A percentile compares a stretch with the other conserved stretches of the same genome.
These are phyloP conservation scores for Allodekkera sacchari DNA, from an alignment of 805 yeast species.

Conservation along the genomic window DNA sequence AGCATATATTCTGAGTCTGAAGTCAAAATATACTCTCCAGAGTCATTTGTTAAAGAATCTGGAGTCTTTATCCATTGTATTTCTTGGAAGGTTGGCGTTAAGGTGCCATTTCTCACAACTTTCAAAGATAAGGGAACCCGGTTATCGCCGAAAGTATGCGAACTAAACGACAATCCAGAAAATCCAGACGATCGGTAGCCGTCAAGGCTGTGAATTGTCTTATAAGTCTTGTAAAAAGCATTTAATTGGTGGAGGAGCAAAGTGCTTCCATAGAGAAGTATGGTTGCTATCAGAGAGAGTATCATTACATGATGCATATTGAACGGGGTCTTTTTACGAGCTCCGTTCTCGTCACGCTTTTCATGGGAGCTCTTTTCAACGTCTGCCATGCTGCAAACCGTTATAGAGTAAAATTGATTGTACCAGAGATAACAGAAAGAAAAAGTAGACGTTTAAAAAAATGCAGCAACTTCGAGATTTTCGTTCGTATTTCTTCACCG, in stretches of 20 bases:
- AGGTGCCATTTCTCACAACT: slow-evolving; percentile 46
- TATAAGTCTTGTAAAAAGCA: slow-evolving; percentile 1
- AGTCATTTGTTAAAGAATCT: slow-evolving; percentile 41
- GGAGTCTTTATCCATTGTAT: slow-evolving; percentile 66
- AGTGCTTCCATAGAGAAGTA: slow-evolving; percentile 9
- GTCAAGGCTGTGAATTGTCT: background rate
- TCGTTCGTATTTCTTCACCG: too few species aligned
- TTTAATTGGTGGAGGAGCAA: slow-evolving; percentile 7
- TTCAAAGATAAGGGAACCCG: slow-evolving; percentile 30
- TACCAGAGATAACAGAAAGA: too few species aligned
- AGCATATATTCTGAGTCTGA: slow-evolving; percentile 43
- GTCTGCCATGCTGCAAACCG: too few species aligned
- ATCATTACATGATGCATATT: background rate
- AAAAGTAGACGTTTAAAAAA: too few species aligned
- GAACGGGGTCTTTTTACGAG: background rate
- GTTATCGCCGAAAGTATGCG: background rate
- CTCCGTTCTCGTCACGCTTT: background rate
- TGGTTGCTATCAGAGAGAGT: slow-evolving; percentile 4
- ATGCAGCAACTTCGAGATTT: too few species aligned
- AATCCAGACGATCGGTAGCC: background rate
- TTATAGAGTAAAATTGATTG: too few species aligned
- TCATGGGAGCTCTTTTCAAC: too few species aligned
- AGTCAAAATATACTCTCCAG: slow-evolving; percentile 57
- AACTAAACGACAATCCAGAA: background rate
- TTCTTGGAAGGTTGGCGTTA: slow-evolving; percentile 40